phyloP scores from a whole-genome alignment of 257 asterid genomes.

The Lantana camara region DNA sequence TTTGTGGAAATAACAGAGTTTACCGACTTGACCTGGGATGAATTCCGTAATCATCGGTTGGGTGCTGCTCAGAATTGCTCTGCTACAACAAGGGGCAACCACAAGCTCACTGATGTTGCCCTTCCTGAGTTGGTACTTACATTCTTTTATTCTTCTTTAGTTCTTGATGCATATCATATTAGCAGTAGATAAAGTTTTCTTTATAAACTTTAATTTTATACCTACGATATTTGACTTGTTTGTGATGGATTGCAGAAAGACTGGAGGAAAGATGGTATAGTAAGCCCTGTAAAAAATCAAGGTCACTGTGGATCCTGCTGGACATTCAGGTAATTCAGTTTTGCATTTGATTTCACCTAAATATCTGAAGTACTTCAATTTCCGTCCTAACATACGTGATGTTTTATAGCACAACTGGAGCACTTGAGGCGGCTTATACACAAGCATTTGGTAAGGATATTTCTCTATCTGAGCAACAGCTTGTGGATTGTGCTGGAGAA shows the following conservation, averaged over 20 bases:
- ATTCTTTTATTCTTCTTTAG: neutral
- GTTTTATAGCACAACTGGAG: constrained; percentile 86
- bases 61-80: constrained; percentile 99
- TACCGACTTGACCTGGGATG: constrained; percentile 95
- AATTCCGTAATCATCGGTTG: constrained; percentile 66
- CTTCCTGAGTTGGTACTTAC: constrained; percentile 70
- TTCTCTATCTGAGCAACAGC: constrained; percentile 96
- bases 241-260: constrained; percentile 62
- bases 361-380: neutral
- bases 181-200: neutral
- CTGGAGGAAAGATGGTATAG: constrained; percentile 89
- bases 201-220: too few species aligned
- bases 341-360: neutral
- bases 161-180: too few species aligned
- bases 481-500: constrained; percentile 94
- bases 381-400: constrained; percentile 8
- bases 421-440: constrained; percentile 92
- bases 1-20: constrained; percentile 51
- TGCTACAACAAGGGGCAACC: constrained; percentile 83
- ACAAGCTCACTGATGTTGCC: constrained; percentile 55
- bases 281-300: constrained; percentile 84
- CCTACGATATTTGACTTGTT: constrained; percentile 25
- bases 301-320: constrained; percentile 98
- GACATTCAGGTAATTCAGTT: constrained; percentile 80
- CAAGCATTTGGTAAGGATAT: constrained; percentile 79